Base-by-base conservation (phyloP, 495 filamentous ascomycete species). In the Trichodelitschia bisporula region DNA sequence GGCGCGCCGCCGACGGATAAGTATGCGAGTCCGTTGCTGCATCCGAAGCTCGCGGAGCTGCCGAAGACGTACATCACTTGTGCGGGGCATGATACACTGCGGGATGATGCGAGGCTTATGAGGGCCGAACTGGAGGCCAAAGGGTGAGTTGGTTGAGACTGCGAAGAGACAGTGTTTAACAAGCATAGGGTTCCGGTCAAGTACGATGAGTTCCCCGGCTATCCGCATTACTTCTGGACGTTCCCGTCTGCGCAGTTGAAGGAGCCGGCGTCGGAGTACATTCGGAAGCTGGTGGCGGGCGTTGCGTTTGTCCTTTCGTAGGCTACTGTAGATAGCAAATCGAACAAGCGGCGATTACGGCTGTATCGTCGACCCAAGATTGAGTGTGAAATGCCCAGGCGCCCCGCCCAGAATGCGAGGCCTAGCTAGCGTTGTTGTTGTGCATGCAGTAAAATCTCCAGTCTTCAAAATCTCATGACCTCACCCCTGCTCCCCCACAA, bases 91-190 rank as follows among this genome's bases (percentile, higher is more conserved):
- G 40, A 42, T 18, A 42, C 40, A 11, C 26, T 42, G 4, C 26
- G 40, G 13, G 40, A 42, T 27, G 40, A 42, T 30, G 40, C 34
- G 10, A 26, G 36, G 5, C 16, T 39, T 14, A 39, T 42, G 28
- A 39, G 37, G 30, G 26, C 38, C 16, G 32, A 29, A 25, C 27
- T 42, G 23, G 36, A 42, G 19, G 29, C 35, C 12, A 39, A 39
- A 8, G 33, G 31, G 40, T 42, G 25, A 30, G 40, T 12, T 12
- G n/a, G n/a, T n/a, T n/a, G n/a, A n/a, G n/a, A 24, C 8, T 8
- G 21, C 21, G 8, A 24, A 8, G 12, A 24, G 12, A 8, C 12
- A 8, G 21, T 24, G 21, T 24, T 24, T 24, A 24, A 24, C 21
- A 12, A 12, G 21, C 14, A 8, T 24, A 24, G 21, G 6, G 21